A percentile compares a stretch with the other conserved stretches of the same genome.
phyloP scores from a whole-genome alignment of 1,139 yeast genomes.

The Magnusiomyces fungicola region DNA sequence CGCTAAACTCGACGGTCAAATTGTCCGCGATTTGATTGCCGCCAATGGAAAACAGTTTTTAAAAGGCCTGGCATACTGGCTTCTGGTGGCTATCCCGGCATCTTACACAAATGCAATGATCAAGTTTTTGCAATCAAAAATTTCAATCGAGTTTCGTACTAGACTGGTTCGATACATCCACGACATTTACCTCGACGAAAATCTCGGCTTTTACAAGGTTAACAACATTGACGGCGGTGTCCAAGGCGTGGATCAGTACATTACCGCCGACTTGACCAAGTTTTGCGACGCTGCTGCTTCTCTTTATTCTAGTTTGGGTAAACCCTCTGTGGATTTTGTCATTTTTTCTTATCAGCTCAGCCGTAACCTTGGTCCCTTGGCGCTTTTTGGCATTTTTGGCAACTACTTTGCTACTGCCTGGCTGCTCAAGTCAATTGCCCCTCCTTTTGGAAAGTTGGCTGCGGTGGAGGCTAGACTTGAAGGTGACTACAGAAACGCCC shows the following conservation, averaged over 20 bases:
- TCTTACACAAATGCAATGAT: slow-evolving; percentile 90
- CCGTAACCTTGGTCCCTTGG: slow-evolving; percentile 79
- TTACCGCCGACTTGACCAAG: slow-evolving; percentile 75
- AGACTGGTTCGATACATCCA: slow-evolving; percentile 80
- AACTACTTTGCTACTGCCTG: slow-evolving; percentile 79
- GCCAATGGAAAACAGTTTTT: slow-evolving; percentile 71
- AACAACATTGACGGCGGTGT: slow-evolving; percentile 37
- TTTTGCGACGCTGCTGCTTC: slow-evolving; percentile 81
- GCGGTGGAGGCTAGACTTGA: slow-evolving; percentile 66
- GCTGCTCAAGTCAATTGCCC: slow-evolving; percentile 65
- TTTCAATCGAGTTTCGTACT: slow-evolving; percentile 79
- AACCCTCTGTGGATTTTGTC: slow-evolving; percentile 83
- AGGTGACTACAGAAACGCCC: slow-evolving; percentile 84
- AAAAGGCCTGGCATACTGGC: slow-evolving; percentile 78
- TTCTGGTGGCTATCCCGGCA: slow-evolving; percentile 86
- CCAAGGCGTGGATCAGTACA: slow-evolving; percentile 59
- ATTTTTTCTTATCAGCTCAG: slow-evolving; percentile 80
- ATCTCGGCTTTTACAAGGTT: slow-evolving; percentile 74
- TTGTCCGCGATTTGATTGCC: slow-evolving; percentile 81
- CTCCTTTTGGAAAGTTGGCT: slow-evolving; percentile 76
- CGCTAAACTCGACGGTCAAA: slow-evolving; percentile 86
- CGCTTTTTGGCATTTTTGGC: slow-evolving; percentile 70
- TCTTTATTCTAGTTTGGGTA: slow-evolving; percentile 81
- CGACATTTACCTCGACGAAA: slow-evolving; percentile 77
- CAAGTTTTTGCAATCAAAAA: slow-evolving; percentile 66